phyloP scores from a whole-genome alignment of 2,329 filamentous ascomycete species.

The Nannizzia gypsea region DNA sequence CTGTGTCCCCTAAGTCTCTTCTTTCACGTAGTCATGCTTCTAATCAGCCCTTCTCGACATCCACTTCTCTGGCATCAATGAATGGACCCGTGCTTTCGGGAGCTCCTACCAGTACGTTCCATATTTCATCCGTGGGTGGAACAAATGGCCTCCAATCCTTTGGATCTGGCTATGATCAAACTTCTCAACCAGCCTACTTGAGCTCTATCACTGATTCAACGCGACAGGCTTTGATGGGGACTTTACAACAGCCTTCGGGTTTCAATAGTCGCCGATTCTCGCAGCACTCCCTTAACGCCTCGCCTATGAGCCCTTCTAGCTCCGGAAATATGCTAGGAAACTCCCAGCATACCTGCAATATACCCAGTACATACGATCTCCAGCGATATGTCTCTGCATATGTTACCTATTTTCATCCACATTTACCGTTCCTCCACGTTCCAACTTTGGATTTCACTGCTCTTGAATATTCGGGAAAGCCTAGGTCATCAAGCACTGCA shows the following conservation, averaged over 20 bases:
- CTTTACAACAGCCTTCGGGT: slow-evolving; percentile 46
- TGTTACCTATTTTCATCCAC: slow-evolving; percentile 83
- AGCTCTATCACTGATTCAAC: slow-evolving; percentile 57
- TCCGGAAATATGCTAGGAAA: slow-evolving; percentile 16
- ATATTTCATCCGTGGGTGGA: slow-evolving; percentile 2
- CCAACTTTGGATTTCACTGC: slow-evolving; percentile 85
- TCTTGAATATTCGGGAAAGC: slow-evolving; percentile 49
- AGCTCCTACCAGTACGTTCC: slow-evolving; percentile 42
- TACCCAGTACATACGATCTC: slow-evolving; percentile 74
- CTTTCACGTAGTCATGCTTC: slow-evolving; percentile 55
- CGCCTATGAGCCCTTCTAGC: slow-evolving; percentile 28
- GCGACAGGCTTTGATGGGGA: slow-evolving; percentile 50
- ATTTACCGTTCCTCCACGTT: slow-evolving; percentile 87
- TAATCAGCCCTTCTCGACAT: slow-evolving; percentile 68
- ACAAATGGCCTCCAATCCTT: neutral
- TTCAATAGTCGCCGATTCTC: slow-evolving; percentile 48
- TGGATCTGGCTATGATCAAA: slow-evolving; percentile 2
- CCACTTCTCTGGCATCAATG: slow-evolving; percentile 62
- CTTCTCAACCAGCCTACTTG: slow-evolving; percentile 32
- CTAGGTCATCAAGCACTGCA: slow-evolving; percentile 43
- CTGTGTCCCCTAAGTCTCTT: slow-evolving; percentile 65
- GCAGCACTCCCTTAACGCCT: slow-evolving; percentile 45
- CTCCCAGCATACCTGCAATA: slow-evolving; percentile 27
- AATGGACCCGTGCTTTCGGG: slow-evolving; percentile 61
- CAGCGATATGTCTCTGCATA: slow-evolving; percentile 86